Conservation (phyloP, 2,329 filamentous ascomycete genomes). For the Alternaria novae-zelandiae region DNA sequence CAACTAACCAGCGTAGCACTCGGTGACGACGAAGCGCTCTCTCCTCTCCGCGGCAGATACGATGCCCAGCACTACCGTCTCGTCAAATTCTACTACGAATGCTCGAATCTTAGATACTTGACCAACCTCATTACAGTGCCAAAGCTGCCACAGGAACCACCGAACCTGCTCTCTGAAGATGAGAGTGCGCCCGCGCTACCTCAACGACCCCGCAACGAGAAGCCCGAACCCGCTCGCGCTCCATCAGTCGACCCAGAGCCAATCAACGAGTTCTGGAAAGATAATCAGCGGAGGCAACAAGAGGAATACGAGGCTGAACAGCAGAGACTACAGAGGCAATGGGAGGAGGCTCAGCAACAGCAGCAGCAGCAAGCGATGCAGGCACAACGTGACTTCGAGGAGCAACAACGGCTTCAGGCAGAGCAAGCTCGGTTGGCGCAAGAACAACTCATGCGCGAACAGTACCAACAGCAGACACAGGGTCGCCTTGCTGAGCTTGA, state of each 20-base stretch:
- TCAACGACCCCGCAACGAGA: conserved; percentile 71
- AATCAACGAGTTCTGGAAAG: conserved; percentile 98
- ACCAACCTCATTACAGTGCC: conserved; percentile 96
- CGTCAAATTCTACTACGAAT: conserved; percentile 98
- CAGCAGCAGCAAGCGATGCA: conserved; percentile 85
- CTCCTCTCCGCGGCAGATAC: conserved; percentile 86
- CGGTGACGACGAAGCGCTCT: conserved; percentile 89
- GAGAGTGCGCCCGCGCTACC: conserved; percentile 82
- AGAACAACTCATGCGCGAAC: conserved; percentile 85
- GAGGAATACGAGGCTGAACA: conserved; percentile 96
- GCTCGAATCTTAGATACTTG: conserved; percentile 94
- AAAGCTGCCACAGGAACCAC: conserved; percentile 92
- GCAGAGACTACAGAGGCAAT: conserved; percentile 82
- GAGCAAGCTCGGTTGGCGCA: conserved; percentile 92
- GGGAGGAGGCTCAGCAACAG: conserved; percentile 77
- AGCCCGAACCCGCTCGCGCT: conserved; percentile 66
- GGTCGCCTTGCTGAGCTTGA: conserved; percentile 95
- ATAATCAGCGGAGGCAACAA: conserved; percentile 87
- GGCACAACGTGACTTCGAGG: conserved; percentile 93
- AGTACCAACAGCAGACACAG: conserved; percentile 92
- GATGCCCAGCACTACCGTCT: conserved; percentile 96
- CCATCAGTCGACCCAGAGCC: conserved; percentile 85
- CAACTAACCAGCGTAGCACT: conserved; percentile 64
- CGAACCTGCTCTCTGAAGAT: conserved; percentile 84
- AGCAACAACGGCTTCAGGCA: conserved; percentile 84